Conservation (phyloP, 495 filamentous ascomycete species). For the Platismatia glauca region DNA sequence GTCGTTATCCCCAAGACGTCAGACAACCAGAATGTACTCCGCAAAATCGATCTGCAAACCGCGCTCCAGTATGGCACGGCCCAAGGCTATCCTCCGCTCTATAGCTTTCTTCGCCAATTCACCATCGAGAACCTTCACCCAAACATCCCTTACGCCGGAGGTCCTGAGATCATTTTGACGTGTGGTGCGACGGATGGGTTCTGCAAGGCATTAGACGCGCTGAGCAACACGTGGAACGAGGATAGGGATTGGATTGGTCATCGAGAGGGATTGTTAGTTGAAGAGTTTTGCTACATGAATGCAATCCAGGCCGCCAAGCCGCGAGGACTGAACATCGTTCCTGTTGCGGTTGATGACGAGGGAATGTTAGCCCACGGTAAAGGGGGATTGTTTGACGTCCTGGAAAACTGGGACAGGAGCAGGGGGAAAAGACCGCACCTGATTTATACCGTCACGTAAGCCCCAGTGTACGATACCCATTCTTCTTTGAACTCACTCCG, state of each 20-base stretch:
- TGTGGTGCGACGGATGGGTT: constrained; percentile 81
- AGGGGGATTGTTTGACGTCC: constrained; percentile 66
- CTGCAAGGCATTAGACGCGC: constrained; percentile 60
- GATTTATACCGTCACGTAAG: constrained; percentile 86
- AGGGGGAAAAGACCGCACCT: constrained; percentile 70
- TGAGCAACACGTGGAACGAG: constrained; percentile 64
- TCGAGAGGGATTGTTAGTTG: constrained; percentile 62
- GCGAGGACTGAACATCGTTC: constrained; percentile 58
- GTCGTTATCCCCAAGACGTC: constrained; percentile 63
- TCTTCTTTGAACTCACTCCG: not conserved
- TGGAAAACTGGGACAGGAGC: constrained; percentile 69
- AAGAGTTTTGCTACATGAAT: constrained; percentile 71
- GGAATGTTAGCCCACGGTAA: constrained; percentile 62
- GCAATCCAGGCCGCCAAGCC: constrained; percentile 58
- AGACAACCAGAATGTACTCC: constrained; percentile 40
- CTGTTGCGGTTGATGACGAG: constrained; percentile 64
- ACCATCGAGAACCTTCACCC: constrained; percentile 68
- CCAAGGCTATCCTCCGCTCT: constrained; percentile 66
- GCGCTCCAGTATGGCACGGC: constrained; percentile 81
- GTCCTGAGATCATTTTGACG: constrained; percentile 68
- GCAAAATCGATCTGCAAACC: constrained; percentile 68
- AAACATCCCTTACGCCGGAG: constrained; percentile 65
- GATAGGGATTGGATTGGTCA: constrained; percentile 55
- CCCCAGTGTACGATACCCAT: constrained; percentile 14
- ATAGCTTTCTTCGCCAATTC: constrained; percentile 68